Evolutionary conservation across 805 yeast genomes (phyloP), one percentile per base, ranked within the genome.

Genomic region (Saturnispora dispora): DNA sequence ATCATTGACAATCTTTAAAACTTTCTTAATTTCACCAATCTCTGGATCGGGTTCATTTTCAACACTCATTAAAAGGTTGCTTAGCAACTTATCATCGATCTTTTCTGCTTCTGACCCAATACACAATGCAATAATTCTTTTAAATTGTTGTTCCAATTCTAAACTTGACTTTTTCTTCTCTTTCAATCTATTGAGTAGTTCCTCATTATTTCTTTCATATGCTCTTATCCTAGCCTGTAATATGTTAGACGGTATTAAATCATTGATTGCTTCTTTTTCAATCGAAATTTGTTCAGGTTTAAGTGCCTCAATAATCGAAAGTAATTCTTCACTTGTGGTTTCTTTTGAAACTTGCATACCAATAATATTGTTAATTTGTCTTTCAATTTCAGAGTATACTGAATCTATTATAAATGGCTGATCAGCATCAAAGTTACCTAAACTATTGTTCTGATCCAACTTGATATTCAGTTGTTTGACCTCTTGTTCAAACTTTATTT

Each of bases 51-150:
- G 85, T 62, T 84, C 90, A 55, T 91, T 85, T 56, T 90, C 96
- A 5, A 91, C 96, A 18, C 96, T 96, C 61, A 83, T 85, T 32
- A 93, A 79, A 47, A 91, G 73, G 4, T 91, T 95, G 57, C 87
- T 93, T 47, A 91, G 73, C 59, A 93, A 75, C 17, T 57, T 57
- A 43, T 66, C 71, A 52, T 67, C 70, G 32, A 93, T 95, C 55
- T 82, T 83, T 49, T 77, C 78, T 50, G 85, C 86, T 45, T 82
- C 89, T 27, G 88, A 91, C 25, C 93, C 93, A 3, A 96, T 85
- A 71, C 98, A 90, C 48, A 88, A 72, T 27, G 96, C 81, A 36
- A 91, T 89, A 17, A 91, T 96, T 59, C 86, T 77, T 60, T 93
- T 82, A 70, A 89, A 93, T 65, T 91, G 91, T 27, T 73, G 70